Percentiles rank a stretch among this genome's conserved stretches.
These are phyloP conservation scores for Geotrichum reessii DNA, from an alignment of 1,139 yeast species.

Conservation along the genomic window DNA sequence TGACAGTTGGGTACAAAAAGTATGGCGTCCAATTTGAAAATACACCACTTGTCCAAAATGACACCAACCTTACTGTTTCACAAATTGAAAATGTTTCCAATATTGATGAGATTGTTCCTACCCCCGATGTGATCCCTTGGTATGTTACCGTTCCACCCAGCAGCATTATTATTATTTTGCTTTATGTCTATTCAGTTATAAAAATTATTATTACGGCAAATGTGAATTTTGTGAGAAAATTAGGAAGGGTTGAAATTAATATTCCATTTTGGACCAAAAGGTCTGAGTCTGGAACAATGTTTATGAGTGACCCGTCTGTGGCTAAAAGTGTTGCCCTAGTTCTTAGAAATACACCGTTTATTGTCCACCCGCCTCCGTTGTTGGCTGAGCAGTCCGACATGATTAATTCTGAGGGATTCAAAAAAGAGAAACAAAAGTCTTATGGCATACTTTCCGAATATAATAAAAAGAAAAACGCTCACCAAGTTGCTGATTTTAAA, in stretches of 20 bases:
- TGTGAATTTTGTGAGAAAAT: not conserved
- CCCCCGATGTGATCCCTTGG: conserved; percentile 3
- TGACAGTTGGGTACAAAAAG: conserved; percentile 3
- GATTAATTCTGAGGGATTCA: conserved; percentile 13
- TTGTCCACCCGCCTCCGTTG: conserved; percentile 22
- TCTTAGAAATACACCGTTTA: conserved; percentile 19
- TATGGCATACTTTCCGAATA: conserved; percentile 14
- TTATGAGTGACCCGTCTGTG: conserved; percentile 7
- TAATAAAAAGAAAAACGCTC: conserved; percentile 15
- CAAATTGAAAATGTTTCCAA: conserved; percentile 3
- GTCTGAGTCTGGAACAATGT: not conserved
- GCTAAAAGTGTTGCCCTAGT: conserved; percentile 25
- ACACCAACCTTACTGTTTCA: not conserved
- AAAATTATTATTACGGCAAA: not conserved
- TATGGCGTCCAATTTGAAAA: not conserved
- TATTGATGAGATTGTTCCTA: not conserved
- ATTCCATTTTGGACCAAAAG: not conserved
- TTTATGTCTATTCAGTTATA: not conserved
- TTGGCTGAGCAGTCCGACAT: conserved; percentile 19
- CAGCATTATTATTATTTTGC: not conserved
- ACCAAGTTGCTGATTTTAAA: conserved; percentile 19
- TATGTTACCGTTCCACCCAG: not conserved
- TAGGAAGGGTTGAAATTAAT: not conserved
- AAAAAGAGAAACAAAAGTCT: conserved; percentile 18
- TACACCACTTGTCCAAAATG: not conserved